A percentile compares a stretch with the other conserved stretches of the same genome.
These are phyloP conservation scores for Rhytidhysteron rufulum DNA, from an alignment of 2,329 filamentous ascomycete species.

Conservation along the genomic window DNA sequence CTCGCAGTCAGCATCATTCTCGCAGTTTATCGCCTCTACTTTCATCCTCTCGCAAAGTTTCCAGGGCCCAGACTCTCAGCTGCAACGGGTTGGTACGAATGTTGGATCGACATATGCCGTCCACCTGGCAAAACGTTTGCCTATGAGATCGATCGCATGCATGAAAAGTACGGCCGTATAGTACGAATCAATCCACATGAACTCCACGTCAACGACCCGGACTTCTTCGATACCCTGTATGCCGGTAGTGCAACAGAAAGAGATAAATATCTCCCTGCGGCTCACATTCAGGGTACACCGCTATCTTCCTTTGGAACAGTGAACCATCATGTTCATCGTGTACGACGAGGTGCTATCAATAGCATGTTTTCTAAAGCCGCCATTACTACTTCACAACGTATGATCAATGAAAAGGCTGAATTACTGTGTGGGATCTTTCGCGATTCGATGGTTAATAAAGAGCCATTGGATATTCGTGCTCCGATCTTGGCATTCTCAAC, in stretches of 20 bases:
- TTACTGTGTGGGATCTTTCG: neutral
- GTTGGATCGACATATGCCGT: too few relatives aligned
- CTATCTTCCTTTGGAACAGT: conserved; percentile 9
- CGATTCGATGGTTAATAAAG: conserved; percentile 1
- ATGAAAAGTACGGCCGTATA: conserved; percentile 16
- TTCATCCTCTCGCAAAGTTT: too few relatives aligned
- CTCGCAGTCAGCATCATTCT: too few relatives aligned
- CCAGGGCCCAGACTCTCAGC: too few relatives aligned
- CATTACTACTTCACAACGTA: conserved; percentile 10
- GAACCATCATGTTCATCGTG: conserved; percentile 14
- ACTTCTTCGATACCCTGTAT: conserved; percentile 15
- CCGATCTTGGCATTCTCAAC: conserved; percentile 3
- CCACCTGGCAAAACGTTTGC: too few relatives aligned
- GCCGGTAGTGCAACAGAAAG: conserved; percentile 3
- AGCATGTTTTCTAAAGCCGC: conserved; percentile 15
- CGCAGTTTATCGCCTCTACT: too few relatives aligned
- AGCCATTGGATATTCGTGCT: conserved; percentile 1
- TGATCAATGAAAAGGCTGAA: conserved; percentile 8
- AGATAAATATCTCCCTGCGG: conserved; percentile 12
- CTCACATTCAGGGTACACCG: conserved; percentile 9
- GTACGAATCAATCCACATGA: conserved; percentile 19
- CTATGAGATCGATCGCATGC: conserved; percentile 3
- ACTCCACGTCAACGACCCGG: conserved; percentile 16
- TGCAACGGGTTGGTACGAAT: too few relatives aligned
- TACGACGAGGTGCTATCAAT: conserved; percentile 12